Evolutionary conservation across 257 asterid genomes (phyloP).

Genomic region (Nicotiana attenuata): DNA sequence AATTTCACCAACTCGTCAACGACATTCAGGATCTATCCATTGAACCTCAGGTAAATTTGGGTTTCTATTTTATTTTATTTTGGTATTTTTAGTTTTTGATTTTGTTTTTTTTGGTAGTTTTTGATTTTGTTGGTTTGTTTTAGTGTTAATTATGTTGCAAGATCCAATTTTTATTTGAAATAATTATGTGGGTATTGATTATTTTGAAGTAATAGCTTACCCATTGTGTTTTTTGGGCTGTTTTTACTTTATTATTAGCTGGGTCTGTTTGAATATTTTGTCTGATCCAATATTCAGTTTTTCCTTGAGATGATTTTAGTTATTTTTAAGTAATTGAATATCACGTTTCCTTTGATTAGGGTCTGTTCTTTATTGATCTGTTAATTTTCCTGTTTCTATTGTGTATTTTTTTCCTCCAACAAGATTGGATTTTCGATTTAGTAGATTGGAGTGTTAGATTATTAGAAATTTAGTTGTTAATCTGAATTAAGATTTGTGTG

Average conservation of each 20-base stretch:
- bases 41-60: conserved; percentile 36
- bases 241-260: neutral
- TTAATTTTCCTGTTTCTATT: neutral
- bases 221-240: neutral
- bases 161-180: neutral
- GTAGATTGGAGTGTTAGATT: neutral
- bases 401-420: too few relatives aligned
- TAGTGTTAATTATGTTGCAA: neutral
- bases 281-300: neutral
- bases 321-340: neutral
- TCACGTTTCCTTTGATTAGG: neutral
- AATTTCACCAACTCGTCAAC: conserved; percentile 32
- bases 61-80: neutral
- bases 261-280: neutral
- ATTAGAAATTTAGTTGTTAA: neutral
- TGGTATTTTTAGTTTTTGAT: too few relatives aligned
- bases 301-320: neutral
- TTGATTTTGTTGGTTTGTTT: neutral
- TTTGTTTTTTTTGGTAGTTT: neutral
- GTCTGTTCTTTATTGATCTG: neutral
- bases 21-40: conserved; percentile 34
- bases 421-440: too few relatives aligned
- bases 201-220: neutral
- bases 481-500: neutral
- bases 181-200: neutral